phyloP scores from a whole-genome alignment of 345 rosid species.

The Populus ilicifolia region DNA sequence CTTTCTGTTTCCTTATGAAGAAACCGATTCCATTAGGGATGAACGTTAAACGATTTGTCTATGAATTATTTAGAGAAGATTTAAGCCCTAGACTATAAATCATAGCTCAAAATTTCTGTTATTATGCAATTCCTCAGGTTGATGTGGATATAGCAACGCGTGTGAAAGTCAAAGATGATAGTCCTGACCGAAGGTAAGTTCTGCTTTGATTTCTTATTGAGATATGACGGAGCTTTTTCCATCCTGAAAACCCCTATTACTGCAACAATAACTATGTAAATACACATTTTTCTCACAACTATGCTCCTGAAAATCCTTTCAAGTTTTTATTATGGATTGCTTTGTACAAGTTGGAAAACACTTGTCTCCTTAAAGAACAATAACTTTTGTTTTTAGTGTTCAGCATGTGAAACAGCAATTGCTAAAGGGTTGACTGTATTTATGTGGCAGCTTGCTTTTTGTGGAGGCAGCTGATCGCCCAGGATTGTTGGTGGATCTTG shows the following conservation, averaged over 20 bases:
- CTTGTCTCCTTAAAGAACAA: neutral
- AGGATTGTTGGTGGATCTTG: conserved; percentile 87
- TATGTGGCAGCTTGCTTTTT: conserved; percentile 58
- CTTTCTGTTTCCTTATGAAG: neutral
- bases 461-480: conserved; percentile 98
- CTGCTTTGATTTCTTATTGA: conserved; percentile 9
- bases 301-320: neutral
- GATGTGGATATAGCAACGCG: conserved; percentile 96
- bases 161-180: conserved; percentile 58
- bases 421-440: neutral
- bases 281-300: neutral
- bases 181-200: conserved; percentile 74
- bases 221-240: conserved; percentile 2
- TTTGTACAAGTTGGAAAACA: neutral
- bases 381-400: neutral
- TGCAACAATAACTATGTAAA: neutral
- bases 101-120: conserved; percentile 14
- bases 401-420: neutral
- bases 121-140: conserved; percentile 45
- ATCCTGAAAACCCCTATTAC: neutral
- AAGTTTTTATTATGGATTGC: neutral
- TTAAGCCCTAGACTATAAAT: neutral
- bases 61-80: conserved; percentile 8
- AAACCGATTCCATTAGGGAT: neutral
- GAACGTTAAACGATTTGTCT: neutral